Base-by-base conservation (phyloP, 106 monocot genomes). In the Phalaenopsis aphrodite region DNA sequence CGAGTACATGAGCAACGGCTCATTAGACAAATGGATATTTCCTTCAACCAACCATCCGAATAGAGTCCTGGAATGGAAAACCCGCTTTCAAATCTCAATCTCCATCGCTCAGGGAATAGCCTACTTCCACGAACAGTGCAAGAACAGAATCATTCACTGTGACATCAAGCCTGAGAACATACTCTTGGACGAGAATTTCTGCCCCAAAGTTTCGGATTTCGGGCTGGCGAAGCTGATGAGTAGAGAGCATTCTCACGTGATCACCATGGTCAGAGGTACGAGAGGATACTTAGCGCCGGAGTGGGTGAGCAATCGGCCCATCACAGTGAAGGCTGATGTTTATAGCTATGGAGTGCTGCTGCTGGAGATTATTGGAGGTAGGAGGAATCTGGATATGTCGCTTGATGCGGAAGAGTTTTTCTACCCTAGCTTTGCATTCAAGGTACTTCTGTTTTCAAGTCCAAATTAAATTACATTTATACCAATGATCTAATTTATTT, bases 91-190 rank as follows among this genome's bases (percentile, higher is more conserved):
- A 14, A 81, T 92, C 2, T 87, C 89, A n/a, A 19, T 89, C 7
- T 83, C 87, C 17, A 85, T 86, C 48, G 89, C 92, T 15, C 81
- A 86, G 18, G 92, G 89, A 11, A 79, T 92, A 19, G 87, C 89
- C 2, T 92, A 92, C 66, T 86, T 91, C 61, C 90, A 91, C 47
- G 89, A 92, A 47, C 89, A 88, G 45, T 92, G 92, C 82, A 81
- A 83, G 57, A 87, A 89, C 73, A 84, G 89, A 68, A 89, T 92
- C 77, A 82, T 87, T 21, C 92, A 92, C 79, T 92, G 92, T 38
- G 92, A 92, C 75, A 87, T 92, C 75, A 92, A 92, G 81, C 89
- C 92, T 36, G 92, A 92, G 86, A 92, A 89, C 84, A 89, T 92
- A 11, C 82, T 92, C 3, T 55, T 92, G 10, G 86, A 89, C 45